Evolutionary conservation across 805 yeast genomes (phyloP), one percentile per base, ranked within the genome.

Genomic region (Wickerhamiella lipophila): DNA sequence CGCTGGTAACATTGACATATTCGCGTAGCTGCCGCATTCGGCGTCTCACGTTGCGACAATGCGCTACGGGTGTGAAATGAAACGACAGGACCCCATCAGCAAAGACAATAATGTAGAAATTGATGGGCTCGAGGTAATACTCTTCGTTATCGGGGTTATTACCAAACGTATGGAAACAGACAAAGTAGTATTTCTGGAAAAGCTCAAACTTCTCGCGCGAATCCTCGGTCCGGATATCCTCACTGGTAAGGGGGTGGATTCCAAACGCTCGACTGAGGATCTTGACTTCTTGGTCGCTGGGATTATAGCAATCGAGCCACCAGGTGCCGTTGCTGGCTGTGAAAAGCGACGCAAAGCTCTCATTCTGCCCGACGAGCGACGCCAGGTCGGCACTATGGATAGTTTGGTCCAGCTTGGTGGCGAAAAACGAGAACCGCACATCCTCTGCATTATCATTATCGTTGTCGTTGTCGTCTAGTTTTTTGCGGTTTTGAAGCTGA

Each of bases 201-300:
- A 89, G 70, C 67, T 89, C 98, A 26, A 89, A 96, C 66, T 89
- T 89, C 69, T 89, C 98, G 67, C 98, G 87, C 21, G 95, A 78
- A 68, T 89, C 98, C 68, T 88, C 95, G 77, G 86, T 83, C 50
- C 95, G 72, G 55, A 89, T 88, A 78, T 89, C 98, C 68, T 89
- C 98, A 1, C 96, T 87, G 0, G 98, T 89, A 71, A 89, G 78
- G 26, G 98, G 98, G 70, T 89, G 98, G 67, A 89, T 85, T 8
- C 96, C 95, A 65, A 89, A 89, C 0, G 96, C 92, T 59, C 88
- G 88, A 8, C 96, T 81, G 36, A 92, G 64, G 58, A 84, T 79
- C 61, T 83, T 83, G 95, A 92, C 86, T 66, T 92, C 98, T 18
- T 79, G 79, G 61, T 89, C 97, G 0, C 96, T 85, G 5, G 98